Evolutionary conservation across 768 basidiomycete genomes (phyloP).

Genomic region (Leucogyrophana mollusca): DNA sequence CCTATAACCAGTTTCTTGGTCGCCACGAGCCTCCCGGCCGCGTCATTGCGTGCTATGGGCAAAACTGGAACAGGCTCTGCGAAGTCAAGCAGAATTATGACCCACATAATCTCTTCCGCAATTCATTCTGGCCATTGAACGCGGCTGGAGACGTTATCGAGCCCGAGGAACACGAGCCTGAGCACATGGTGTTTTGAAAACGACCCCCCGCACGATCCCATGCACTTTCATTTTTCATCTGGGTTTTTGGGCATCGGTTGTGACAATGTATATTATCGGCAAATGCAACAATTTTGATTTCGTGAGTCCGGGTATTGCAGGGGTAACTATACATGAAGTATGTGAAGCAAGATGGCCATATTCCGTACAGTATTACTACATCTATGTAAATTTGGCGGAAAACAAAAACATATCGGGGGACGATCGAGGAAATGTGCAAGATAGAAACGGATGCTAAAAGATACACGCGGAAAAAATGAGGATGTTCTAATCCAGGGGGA

Average conservation of each 20-base stretch:
- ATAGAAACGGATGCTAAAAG: slow-evolving; percentile 7
- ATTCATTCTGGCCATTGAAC: slow-evolving; percentile 80
- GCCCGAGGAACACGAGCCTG: slow-evolving; percentile 61
- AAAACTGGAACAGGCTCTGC: slow-evolving; percentile 69
- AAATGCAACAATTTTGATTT: no score
- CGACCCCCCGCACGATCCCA: no score
- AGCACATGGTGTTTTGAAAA: slow-evolving; percentile 25
- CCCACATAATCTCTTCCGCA: slow-evolving; percentile 70
- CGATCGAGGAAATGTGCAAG: slow-evolving; percentile 5
- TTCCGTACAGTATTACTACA: background rate
- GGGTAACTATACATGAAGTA: no score
- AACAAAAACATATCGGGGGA: background rate
- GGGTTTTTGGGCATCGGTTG: background rate
- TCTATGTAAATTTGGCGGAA: background rate
- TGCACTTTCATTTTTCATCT: background rate
- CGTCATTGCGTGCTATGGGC: slow-evolving; percentile 66
- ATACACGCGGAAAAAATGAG: slow-evolving; percentile 5
- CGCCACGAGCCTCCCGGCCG: slow-evolving; percentile 64
- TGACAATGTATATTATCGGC: no score
- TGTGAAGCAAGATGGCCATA: background rate
- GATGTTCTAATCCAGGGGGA: slow-evolving; percentile 45
- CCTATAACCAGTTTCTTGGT: slow-evolving; percentile 61
- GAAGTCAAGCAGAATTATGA: slow-evolving; percentile 78
- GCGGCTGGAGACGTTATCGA: slow-evolving; percentile 53
- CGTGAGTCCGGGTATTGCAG: no score